Conservation (phyloP, 305 asterid genomes). For the Stenogyne calaminthoides region DNA sequence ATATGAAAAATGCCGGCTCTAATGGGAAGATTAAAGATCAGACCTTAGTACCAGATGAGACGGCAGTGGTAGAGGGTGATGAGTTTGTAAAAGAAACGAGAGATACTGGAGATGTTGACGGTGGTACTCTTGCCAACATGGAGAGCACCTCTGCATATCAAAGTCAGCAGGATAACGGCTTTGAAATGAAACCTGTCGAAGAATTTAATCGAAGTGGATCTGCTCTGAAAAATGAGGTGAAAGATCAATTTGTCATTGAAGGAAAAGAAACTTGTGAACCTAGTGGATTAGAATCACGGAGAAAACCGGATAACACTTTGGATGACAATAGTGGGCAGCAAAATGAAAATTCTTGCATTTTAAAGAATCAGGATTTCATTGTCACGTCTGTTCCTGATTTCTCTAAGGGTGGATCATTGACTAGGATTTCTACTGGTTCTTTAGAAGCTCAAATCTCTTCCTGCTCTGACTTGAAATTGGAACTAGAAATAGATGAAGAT, state of each 20-base stretch:
- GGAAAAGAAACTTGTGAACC: constrained; percentile 41
- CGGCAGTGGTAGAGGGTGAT: constrained; percentile 40
- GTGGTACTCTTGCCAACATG: constrained; percentile 35
- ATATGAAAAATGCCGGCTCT: too few species aligned
- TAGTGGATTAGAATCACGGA: constrained; percentile 46
- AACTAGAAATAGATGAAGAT: constrained; percentile 66
- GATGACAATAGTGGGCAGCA: constrained; percentile 35
- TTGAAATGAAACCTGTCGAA: constrained; percentile 37
- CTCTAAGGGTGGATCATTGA: constrained; percentile 33
- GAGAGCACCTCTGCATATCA: constrained; percentile 40
- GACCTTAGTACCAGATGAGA: constrained; percentile 36
- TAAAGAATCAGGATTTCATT: constrained; percentile 38
- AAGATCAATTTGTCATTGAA: constrained; percentile 36
- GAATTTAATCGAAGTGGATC: constrained; percentile 42
- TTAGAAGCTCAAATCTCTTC: constrained; percentile 44
- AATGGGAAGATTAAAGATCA: constrained; percentile 36
- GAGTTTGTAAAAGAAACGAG: constrained; percentile 41
- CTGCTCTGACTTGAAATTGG: constrained; percentile 39
- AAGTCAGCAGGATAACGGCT: constrained; percentile 46
- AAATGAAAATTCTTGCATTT: constrained; percentile 29
- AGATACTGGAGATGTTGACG: constrained; percentile 43
- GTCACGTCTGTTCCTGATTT: constrained; percentile 37
- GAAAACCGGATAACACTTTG: constrained; percentile 28
- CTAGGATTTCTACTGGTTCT: constrained; percentile 33
- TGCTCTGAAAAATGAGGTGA: constrained; percentile 41